Evolutionary conservation across 805 yeast species (phyloP).

Genomic region (Hanseniaspora singularis): DNA sequence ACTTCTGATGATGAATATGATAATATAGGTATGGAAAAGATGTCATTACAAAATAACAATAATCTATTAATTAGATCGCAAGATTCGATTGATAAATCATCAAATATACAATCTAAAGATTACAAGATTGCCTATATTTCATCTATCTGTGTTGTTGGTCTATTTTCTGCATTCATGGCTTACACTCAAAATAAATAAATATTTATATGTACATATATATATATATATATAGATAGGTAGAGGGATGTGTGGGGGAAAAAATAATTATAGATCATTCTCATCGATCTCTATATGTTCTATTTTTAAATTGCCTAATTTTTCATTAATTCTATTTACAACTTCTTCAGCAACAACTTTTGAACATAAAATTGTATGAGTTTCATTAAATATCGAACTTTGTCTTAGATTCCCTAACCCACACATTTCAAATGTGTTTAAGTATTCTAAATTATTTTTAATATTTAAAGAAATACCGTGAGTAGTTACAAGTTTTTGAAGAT

Average conservation of each 20-base stretch:
- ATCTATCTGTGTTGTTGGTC: constrained; percentile 15
- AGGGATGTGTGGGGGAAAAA: too few species aligned
- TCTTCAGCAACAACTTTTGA: constrained; percentile 32
- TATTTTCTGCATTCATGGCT: constrained; percentile 14
- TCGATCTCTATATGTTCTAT: too few species aligned
- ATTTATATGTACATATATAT: neutral
- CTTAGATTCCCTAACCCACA: constrained; percentile 64
- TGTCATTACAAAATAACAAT: too few species aligned
- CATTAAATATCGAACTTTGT: constrained; percentile 41
- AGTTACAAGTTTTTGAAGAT: constrained; percentile 70
- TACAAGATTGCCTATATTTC: constrained; percentile 14
- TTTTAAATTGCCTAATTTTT: constrained; percentile 29
- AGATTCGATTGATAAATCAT: neutral
- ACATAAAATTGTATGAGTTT: constrained; percentile 19
- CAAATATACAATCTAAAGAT: neutral
- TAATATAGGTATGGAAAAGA: neutral
- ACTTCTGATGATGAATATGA: neutral
- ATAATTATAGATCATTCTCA: too few species aligned
- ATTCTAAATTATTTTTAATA: constrained; percentile 57
- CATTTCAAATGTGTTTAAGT: constrained; percentile 60
- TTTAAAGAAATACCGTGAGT: constrained; percentile 85
- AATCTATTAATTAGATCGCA: too few species aligned
- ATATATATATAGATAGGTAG: neutral
- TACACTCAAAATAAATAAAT: constrained; percentile 14
- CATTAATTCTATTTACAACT: constrained; percentile 37